Conservation (phyloP, 768 basidiomycete genomes). For the Epithele typhae region DNA sequence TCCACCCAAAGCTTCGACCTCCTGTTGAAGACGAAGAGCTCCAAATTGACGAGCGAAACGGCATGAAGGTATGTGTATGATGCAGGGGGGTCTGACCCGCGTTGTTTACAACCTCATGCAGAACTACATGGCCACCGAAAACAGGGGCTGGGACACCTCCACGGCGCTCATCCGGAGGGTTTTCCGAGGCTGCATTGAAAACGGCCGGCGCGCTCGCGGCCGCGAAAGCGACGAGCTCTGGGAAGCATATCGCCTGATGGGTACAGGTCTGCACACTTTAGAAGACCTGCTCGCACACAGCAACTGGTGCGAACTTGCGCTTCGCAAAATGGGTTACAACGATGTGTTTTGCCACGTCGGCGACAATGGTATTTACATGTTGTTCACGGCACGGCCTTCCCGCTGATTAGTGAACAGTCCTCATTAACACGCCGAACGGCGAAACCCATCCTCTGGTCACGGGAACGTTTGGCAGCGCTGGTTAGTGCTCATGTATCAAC, state of each 20-base stretch:
- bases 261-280: slow-evolving; percentile 61
- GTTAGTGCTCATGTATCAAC: too few relatives aligned
- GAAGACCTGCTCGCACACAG: slow-evolving; percentile 77
- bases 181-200: slow-evolving; percentile 61
- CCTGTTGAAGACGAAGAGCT: slow-evolving; percentile 71
- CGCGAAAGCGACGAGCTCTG: slow-evolving; percentile 52
- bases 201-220: slow-evolving; percentile 54
- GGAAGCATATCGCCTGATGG: slow-evolving; percentile 69
- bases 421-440: slow-evolving; percentile 50
- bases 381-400: too few relatives aligned
- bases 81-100: background rate
- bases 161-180: slow-evolving; percentile 61
- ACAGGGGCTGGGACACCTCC: slow-evolving; percentile 70
- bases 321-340: slow-evolving; percentile 63
- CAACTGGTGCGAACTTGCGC: slow-evolving; percentile 74
- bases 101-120: slow-evolving; percentile 21
- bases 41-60: slow-evolving; percentile 69
- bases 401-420: slow-evolving; percentile 7
- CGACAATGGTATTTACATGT: slow-evolving; percentile 37
- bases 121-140: slow-evolving; percentile 78
- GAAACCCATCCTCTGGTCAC: slow-evolving; percentile 60
- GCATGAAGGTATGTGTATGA: slow-evolving; percentile 60
- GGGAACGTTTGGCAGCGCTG: slow-evolving; percentile 52
- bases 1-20: slow-evolving; percentile 68
- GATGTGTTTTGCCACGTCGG: slow-evolving; percentile 82